Evolutionary conservation across 2,329 filamentous ascomycete species (phyloP).

Genomic region (Trichoderma guizhouense): DNA sequence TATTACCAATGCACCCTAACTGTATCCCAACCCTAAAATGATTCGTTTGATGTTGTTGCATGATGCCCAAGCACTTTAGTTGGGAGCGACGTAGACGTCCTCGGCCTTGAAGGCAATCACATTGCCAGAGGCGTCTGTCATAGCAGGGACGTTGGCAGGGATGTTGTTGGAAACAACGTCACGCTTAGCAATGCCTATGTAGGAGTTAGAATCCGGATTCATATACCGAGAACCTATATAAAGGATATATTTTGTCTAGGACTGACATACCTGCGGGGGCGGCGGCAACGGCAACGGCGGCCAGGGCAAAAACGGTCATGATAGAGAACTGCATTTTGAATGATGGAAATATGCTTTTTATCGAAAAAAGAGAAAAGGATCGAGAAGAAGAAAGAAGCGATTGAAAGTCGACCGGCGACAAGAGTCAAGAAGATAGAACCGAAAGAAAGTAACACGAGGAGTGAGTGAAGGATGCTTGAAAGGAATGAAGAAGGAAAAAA

Average conservation of each 20-base stretch:
- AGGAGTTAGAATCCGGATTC: neutral
- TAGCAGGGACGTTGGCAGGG: constrained; percentile 39
- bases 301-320: constrained; percentile 45
- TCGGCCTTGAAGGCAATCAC: constrained; percentile 44
- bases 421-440: constrained; percentile 22
- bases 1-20: neutral
- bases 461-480: constrained; percentile 17
- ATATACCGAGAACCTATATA: neutral
- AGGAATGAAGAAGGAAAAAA: constrained; percentile 8
- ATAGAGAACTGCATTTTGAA: constrained; percentile 54
- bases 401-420: constrained; percentile 52
- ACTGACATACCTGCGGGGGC: constrained; percentile 30
- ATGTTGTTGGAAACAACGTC: neutral
- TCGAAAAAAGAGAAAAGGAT: neutral
- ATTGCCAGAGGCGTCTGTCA: constrained; percentile 45
- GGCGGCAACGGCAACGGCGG: constrained; percentile 47
- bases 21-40: neutral
- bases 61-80: neutral
- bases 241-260: neutral
- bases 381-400: constrained; percentile 24
- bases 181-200: constrained; percentile 18
- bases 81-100: constrained; percentile 39
- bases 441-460: constrained; percentile 17
- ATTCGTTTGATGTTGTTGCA: neutral
- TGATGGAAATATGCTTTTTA: constrained; percentile 19